Evolutionary conservation across 1,139 yeast species (phyloP), one percentile per base, ranked within the genome.

Genomic region (Scheffersomyces lignicola): DNA sequence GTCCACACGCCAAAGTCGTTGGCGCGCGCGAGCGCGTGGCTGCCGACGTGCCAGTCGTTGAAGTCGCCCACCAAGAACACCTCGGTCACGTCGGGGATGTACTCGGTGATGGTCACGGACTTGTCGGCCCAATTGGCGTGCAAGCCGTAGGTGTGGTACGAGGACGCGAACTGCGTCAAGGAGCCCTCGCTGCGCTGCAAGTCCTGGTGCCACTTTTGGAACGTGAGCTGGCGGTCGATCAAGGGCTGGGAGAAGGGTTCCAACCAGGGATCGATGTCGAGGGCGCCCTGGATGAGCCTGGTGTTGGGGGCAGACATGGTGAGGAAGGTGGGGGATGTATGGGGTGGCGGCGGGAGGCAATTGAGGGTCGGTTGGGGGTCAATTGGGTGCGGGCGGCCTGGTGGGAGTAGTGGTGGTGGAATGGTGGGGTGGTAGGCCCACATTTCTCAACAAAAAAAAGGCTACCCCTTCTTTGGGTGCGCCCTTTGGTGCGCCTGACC

Each of bases 41-140:
- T 49, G 5, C 62, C 62, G 18, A 74, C 65, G 47, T 82, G 66
- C 98, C 98, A 92, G 42, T 70, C 54, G 58, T 90, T 92, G 69
- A 92, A 92, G 37, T 90, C 97, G 8, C 98, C 98, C 38, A 87
- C 82, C 23, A 92, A 58, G 33, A 79, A 73, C 1, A 95, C 97
- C 32, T 59, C 67, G 6, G 54, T 54, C 2, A 96, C 97, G 52
- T 87, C 82, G 6, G 97, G 98, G 3, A 95, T 89, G 79, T 96
- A 90, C 60, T 90, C 95, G 21, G 76, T 69, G 50, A 85, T 83
- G 2, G 65, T 58, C 33, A 90, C 76, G 10, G 75, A 70, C 38
- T 79, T 78, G 29, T 74, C 69, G 9, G 47, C 42, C 28, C 61
- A 56, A 44, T 75, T 64, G 12, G 83, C 80, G 48, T 87, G 90